Evolutionary conservation across 768 basidiomycete genomes (phyloP).

Genomic region (Pulveroboletus sp.): DNA sequence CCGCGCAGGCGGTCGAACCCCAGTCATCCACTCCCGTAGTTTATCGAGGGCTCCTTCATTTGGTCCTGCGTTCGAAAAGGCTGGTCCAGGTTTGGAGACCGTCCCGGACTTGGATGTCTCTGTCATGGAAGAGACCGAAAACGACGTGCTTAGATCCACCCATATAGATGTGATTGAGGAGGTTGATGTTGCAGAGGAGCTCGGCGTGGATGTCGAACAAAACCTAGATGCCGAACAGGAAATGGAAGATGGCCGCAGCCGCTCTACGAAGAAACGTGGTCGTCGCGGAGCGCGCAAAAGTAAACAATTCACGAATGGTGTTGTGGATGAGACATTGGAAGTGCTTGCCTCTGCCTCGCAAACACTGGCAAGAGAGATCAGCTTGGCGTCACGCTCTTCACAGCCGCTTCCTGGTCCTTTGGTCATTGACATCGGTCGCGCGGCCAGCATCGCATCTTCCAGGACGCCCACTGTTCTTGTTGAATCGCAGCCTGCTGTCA

Average conservation of each 20-base stretch:
- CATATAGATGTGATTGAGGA: constrained; percentile 36
- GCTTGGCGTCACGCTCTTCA: constrained; percentile 55
- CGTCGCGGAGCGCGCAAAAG: constrained; percentile 86
- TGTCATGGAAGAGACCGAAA: constrained; percentile 42
- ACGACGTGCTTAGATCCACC: constrained; percentile 24
- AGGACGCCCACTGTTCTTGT: constrained; percentile 42
- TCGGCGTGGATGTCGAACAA: constrained; percentile 22
- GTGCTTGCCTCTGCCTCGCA: constrained; percentile 81
- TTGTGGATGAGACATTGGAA: constrained; percentile 56
- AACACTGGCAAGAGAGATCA: constrained; percentile 80
- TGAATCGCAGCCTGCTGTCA: constrained; percentile 11
- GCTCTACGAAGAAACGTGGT: constrained; percentile 71
- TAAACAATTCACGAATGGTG: constrained; percentile 34
- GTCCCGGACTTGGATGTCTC: constrained; percentile 47
- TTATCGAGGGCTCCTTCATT: constrained; percentile 66
- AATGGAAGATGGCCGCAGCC: constrained; percentile 40
- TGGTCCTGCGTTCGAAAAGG: constrained; percentile 41
- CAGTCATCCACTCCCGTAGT: constrained; percentile 51
- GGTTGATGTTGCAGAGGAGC: constrained; percentile 34
- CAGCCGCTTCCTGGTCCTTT: constrained; percentile 18
- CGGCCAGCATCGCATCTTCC: constrained; percentile 23
- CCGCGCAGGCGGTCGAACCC: constrained; percentile 56
- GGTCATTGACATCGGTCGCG: constrained; percentile 24
- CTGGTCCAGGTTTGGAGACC: constrained; percentile 45
- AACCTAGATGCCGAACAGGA: constrained; percentile 26